Base-by-base conservation (phyloP, 352 stramenopile genomes). In the Elongisporangium anandrum region DNA sequence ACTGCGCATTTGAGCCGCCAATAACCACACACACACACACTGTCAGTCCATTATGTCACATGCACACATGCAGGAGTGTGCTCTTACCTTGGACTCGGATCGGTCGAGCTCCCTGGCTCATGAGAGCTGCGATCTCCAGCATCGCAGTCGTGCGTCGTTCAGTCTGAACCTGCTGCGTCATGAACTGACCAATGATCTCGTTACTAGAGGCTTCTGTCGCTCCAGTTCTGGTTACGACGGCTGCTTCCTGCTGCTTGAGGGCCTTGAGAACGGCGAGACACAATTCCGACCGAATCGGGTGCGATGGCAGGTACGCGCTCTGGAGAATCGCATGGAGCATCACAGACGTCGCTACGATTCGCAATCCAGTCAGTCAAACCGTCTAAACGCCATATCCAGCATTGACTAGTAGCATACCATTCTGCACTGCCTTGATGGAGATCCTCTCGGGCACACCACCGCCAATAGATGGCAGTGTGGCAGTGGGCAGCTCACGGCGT, bases 1-100 rank as follows among this genome's bases (percentile, higher is more conserved):
- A 78, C 73, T 34, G n/a, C n/a, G n/a, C n/a, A n/a, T n/a, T n/a
- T 82, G 54, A 16, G 1, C 16, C 29, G 19, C 41, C 16, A 21
- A 24, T 54, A 56, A 20, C 49, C 55, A 45, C 24, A 29, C 21
- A 8, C 24, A 2, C 48, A n/a, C 1, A 54, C 16, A 60, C 1
- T 24, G 3, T 56, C 21, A 72, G 21, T 17, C 39, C 12, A 20
- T 19, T n/a, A n/a, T n/a, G n/a, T n/a, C n/a, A n/a, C n/a, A n/a
- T n/a, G n/a, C n/a, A n/a, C n/a, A n/a, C n/a, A n/a, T n/a, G n/a
- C n/a, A n/a, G n/a, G n/a, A n/a, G n/a, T n/a, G n/a, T n/a, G n/a
- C n/a, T n/a, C n/a, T n/a, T n/a, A 83, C 76, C 69, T 76, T 74
- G 57, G 17, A 83, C 73, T 15, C 60, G 59, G n/a, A 81, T 26